Conservation (phyloP, 2,329 filamentous ascomycete species). For the Phialophora tarda region DNA sequence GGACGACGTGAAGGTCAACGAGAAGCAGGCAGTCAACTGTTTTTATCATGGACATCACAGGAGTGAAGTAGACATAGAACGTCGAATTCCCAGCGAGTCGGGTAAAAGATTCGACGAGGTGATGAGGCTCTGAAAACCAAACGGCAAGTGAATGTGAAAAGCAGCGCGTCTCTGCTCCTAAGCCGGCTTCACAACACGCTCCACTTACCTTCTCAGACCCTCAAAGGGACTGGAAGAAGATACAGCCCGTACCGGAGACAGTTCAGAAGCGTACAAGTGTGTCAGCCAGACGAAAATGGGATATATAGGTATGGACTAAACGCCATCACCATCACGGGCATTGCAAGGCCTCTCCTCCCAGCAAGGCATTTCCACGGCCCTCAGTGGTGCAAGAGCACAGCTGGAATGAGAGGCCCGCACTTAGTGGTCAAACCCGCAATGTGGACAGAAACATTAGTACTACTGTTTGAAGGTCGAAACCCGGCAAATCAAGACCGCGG, state of each 20-base stretch:
- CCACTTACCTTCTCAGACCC: slow-evolving; percentile 5
- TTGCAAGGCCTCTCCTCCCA: not conserved
- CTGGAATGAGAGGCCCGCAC: not conserved
- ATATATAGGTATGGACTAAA: not conserved
- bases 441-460: not conserved
- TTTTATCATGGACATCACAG: slow-evolving; percentile 1
- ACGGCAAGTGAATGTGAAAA: slow-evolving; percentile 1
- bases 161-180: slow-evolving; percentile 1
- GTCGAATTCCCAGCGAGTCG: slow-evolving; percentile 7
- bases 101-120: slow-evolving; percentile 14
- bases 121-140: slow-evolving; percentile 2
- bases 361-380: not conserved
- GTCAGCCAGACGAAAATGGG: not conserved
- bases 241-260: not conserved
- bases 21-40: not conserved
- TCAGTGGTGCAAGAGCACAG: not conserved
- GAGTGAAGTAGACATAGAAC: not conserved
- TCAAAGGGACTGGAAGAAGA: not conserved
- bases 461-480: not conserved
- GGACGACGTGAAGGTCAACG: not conserved
- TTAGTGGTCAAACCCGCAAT: not conserved
- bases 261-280: not conserved
- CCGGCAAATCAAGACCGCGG: not conserved
- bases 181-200: not conserved
- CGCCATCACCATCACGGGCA: not conserved